Percentiles rank a stretch among this genome's conserved stretches.
Conservation (phyloP, 2,329 filamentous ascomycete species). For the Camillea tinctor region DNA sequence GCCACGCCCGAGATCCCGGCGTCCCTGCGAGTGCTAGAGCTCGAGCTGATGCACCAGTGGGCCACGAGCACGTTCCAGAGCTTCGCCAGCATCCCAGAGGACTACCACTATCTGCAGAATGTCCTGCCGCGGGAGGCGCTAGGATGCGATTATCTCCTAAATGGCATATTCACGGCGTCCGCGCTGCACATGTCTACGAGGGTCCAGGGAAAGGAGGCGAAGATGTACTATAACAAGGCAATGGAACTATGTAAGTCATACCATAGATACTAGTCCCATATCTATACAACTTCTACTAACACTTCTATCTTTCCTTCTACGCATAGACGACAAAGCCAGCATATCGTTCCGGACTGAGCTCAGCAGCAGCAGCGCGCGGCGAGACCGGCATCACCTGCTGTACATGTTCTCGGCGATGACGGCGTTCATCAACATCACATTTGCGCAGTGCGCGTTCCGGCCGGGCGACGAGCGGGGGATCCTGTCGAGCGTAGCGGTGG, state of each 20-base stretch:
- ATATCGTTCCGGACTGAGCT: constrained; percentile 32
- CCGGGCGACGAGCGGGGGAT: constrained; percentile 15
- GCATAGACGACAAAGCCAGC: constrained; percentile 30
- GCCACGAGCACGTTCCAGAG: constrained; percentile 44
- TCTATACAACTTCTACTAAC: too few species aligned
- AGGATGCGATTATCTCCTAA: constrained; percentile 39
- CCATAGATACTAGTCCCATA: neutral
- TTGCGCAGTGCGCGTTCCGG: constrained; percentile 24
- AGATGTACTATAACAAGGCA: constrained; percentile 30
- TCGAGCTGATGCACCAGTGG: constrained; percentile 54
- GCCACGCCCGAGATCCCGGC: constrained; percentile 11
- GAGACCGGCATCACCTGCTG: constrained; percentile 28
- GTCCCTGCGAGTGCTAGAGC: constrained; percentile 36
- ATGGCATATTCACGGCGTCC: constrained; percentile 37
- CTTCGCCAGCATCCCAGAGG: constrained; percentile 38
- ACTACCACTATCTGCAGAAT: constrained; percentile 34
- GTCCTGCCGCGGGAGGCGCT: constrained; percentile 36
- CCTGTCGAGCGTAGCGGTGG: constrained; percentile 22
- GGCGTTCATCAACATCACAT: constrained; percentile 28
- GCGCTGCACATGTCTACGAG: constrained; percentile 34
- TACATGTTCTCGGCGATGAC: constrained; percentile 33
- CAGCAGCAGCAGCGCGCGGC: constrained; percentile 22
- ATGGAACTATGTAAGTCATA: constrained; percentile 31
- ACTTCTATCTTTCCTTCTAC: too few species aligned
- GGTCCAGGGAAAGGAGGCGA: constrained; percentile 13